Percentiles rank a stretch among this genome's conserved stretches.
Conservation (phyloP, 805 yeast species). For the Starmerella khaoyaiensis region DNA sequence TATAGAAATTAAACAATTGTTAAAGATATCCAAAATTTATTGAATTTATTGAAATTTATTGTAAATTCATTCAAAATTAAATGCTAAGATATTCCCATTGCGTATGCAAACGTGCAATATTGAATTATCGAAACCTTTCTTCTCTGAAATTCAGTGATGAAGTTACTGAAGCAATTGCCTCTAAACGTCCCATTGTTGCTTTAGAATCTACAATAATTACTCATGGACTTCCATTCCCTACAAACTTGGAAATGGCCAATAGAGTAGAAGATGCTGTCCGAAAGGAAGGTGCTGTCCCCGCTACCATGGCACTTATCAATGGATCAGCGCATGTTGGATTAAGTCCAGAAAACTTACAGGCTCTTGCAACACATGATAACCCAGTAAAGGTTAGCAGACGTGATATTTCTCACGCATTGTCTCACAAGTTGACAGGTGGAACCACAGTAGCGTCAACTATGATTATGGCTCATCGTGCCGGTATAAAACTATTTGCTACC, state of each 20-base stretch:
- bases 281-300: slow-evolving; percentile 58
- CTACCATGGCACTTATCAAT: slow-evolving; percentile 64
- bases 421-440: slow-evolving; percentile 57
- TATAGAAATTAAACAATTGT: too few species aligned
- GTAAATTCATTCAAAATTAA: too few species aligned
- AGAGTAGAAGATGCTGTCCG: slow-evolving; percentile 53
- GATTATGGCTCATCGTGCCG: slow-evolving; percentile 64
- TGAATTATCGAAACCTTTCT: too few species aligned
- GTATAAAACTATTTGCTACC: slow-evolving; percentile 76
- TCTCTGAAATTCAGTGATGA: slow-evolving; percentile 33
- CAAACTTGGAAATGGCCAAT: slow-evolving; percentile 58
- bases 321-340: slow-evolving; percentile 68
- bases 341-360: slow-evolving; percentile 34
- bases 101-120: too few species aligned
- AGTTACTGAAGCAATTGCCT: slow-evolving; percentile 46
- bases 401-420: slow-evolving; percentile 62
- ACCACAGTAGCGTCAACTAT: slow-evolving; percentile 84
- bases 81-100: too few species aligned
- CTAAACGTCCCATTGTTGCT: slow-evolving; percentile 58
- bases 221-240: slow-evolving; percentile 79
- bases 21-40: too few species aligned
- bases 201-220: slow-evolving; percentile 79
- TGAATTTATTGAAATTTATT: too few species aligned
- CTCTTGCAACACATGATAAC: slow-evolving; percentile 33
- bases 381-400: slow-evolving; percentile 61